Evolutionary conservation across 345 rosid genomes (phyloP).

Genomic region (Eucalyptus shirleyi): DNA sequence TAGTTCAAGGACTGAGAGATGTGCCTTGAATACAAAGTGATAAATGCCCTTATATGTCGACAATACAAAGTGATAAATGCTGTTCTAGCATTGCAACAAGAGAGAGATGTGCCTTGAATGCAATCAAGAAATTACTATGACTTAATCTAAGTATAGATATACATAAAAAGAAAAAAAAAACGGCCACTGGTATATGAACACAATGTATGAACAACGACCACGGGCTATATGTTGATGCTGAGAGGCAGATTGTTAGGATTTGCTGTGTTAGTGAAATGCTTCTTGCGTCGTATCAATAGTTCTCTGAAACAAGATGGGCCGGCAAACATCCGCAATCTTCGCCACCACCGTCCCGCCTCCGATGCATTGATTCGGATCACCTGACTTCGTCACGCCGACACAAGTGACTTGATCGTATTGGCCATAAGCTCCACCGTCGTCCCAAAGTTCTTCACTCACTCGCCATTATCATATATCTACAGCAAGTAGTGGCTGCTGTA

Average conservation of each 20-base stretch:
- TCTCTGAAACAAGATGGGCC: not conserved
- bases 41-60: no score
- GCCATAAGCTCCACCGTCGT: not conserved
- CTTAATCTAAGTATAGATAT: no score
- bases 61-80: no score
- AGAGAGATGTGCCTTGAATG: no score
- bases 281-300: slow-evolving; percentile 1
- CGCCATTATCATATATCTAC: not conserved
- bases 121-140: no score
- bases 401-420: not conserved
- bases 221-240: not conserved
- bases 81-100: no score
- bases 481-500: not conserved
- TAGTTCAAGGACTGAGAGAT: no score
- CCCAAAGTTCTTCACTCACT: not conserved
- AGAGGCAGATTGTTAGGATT: no score
- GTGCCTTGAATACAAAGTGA: no score
- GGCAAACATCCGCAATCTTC: not conserved
- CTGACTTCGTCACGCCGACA: not conserved
- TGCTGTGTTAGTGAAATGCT: not conserved
- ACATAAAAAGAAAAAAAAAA: no score
- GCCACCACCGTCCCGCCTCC: not conserved
- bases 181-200: no score
- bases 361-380: not conserved
- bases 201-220: no score